These are phyloP conservation scores for Manihot esculenta DNA, from an alignment of 441 rosid genomes.

Conservation along the genomic window DNA sequence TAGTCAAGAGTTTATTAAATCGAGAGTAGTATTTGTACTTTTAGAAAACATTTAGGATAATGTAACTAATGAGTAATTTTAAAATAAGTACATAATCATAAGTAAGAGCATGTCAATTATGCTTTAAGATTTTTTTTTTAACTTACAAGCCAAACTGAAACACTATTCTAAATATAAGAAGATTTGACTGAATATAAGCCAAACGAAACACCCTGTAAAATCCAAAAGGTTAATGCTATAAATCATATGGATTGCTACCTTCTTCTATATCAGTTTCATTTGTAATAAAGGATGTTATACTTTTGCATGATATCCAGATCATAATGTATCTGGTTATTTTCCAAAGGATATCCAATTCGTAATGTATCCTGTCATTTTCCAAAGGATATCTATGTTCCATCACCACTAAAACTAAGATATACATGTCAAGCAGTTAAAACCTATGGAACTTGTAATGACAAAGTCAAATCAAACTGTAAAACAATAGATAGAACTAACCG, in stretches of 20 bases:
- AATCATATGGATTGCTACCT: background rate
- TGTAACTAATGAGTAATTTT: too few relatives aligned
- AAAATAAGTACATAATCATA: too few relatives aligned
- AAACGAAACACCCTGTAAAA: background rate
- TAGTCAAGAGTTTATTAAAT: too few relatives aligned
- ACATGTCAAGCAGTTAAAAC: background rate
- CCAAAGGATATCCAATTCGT: too few relatives aligned
- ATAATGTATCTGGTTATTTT: too few relatives aligned
- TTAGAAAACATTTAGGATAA: too few relatives aligned
- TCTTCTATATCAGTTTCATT: background rate
- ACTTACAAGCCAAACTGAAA: too few relatives aligned
- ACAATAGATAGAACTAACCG: conserved; percentile 53
- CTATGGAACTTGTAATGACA: background rate
- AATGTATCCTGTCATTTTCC: background rate
- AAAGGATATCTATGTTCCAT: background rate
- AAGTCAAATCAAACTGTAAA: background rate
- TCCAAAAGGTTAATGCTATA: background rate
- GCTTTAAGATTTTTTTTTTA: too few relatives aligned
- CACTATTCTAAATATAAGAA: too few relatives aligned
- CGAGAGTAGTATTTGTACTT: too few relatives aligned
- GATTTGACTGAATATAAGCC: too few relatives aligned
- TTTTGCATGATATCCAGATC: background rate
- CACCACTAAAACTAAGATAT: background rate
- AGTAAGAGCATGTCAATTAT: too few relatives aligned
- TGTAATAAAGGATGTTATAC: background rate